Conservation (phyloP, 306 rosid genomes). For the Styphnolobium japonicum region DNA sequence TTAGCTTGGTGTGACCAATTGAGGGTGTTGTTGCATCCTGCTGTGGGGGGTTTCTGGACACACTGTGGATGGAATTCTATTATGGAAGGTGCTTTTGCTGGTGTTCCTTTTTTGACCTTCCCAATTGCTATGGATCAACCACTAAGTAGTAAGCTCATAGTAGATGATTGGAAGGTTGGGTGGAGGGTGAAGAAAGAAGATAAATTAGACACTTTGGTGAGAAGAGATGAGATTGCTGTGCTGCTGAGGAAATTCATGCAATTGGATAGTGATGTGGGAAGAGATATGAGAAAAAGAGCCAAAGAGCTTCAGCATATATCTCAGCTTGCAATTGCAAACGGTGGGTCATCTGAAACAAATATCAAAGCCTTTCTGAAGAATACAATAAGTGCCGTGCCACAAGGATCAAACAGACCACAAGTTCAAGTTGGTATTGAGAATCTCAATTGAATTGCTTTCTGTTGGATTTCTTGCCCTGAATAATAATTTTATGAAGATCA, state of each 20-base stretch:
- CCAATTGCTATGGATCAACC: slow-evolving; percentile 53
- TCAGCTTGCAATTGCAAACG: slow-evolving; percentile 27
- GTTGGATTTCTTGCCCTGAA: neutral
- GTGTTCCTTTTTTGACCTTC: slow-evolving; percentile 53
- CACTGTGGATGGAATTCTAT: slow-evolving; percentile 70
- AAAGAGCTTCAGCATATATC: slow-evolving; percentile 30
- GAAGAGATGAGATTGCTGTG: slow-evolving; percentile 30
- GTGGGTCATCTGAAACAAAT: slow-evolving; percentile 42
- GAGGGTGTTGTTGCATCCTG: slow-evolving; percentile 47
- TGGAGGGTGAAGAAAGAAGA: slow-evolving; percentile 46
- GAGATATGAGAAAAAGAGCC: slow-evolving; percentile 38
- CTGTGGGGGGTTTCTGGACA: slow-evolving; percentile 59
- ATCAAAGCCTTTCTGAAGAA: slow-evolving; percentile 32
- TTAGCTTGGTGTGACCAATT: slow-evolving; percentile 66
- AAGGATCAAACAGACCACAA: neutral
- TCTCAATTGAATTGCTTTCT: neutral
- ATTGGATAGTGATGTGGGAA: slow-evolving; percentile 30
- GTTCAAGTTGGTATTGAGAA: neutral
- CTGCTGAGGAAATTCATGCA: slow-evolving; percentile 44
- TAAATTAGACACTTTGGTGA: slow-evolving; percentile 31
- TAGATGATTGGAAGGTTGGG: slow-evolving; percentile 60
- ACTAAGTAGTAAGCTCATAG: slow-evolving; percentile 31
- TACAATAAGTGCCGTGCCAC: neutral
- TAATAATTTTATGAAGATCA: neutral
- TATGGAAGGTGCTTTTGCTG: slow-evolving; percentile 51